These are phyloP conservation scores for Pyronema omphalodes DNA, from an alignment of 495 filamentous ascomycete species.

Conservation along the genomic window DNA sequence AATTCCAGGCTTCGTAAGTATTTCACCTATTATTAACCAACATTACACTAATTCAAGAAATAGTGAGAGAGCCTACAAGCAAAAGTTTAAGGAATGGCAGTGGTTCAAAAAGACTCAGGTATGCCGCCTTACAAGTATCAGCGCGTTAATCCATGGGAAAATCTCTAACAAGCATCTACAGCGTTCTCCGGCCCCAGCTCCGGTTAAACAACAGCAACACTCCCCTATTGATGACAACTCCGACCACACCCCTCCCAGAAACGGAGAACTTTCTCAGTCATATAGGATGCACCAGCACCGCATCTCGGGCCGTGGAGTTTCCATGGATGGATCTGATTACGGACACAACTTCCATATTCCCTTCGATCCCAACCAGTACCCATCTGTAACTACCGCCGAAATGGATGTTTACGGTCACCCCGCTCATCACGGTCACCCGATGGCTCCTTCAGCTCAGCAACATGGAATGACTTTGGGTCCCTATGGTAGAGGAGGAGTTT, in stretches of 20 bases:
- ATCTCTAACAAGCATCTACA: conserved; percentile 9
- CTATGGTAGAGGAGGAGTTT: conserved; percentile 12
- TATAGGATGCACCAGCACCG: not conserved
- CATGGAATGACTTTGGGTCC: conserved; percentile 10
- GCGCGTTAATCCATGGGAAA: not conserved
- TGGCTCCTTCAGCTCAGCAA: conserved; percentile 5
- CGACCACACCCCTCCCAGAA: not conserved
- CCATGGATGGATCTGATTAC: not conserved
- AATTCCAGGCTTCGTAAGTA: conserved; percentile 18
- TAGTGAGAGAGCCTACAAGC: conserved; percentile 23
- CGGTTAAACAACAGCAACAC: conserved; percentile 2
- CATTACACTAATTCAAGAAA: not conserved
- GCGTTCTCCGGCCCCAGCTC: conserved; percentile 11
- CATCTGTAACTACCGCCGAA: not conserved
- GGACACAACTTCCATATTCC: not conserved
- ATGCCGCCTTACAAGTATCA: not conserved
- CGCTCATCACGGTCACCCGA: conserved; percentile 10
- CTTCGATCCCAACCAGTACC: not conserved
- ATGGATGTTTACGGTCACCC: conserved; percentile 11
- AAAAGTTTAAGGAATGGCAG: conserved; percentile 24
- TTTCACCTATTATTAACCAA: conserved; percentile 1
- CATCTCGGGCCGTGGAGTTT: not conserved
- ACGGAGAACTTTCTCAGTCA: not conserved
- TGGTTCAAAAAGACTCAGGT: conserved; percentile 25
- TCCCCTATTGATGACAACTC: not conserved